Evolutionary conservation across 306 rosid species (phyloP).

Genomic region (Oemleria cerasiformis): DNA sequence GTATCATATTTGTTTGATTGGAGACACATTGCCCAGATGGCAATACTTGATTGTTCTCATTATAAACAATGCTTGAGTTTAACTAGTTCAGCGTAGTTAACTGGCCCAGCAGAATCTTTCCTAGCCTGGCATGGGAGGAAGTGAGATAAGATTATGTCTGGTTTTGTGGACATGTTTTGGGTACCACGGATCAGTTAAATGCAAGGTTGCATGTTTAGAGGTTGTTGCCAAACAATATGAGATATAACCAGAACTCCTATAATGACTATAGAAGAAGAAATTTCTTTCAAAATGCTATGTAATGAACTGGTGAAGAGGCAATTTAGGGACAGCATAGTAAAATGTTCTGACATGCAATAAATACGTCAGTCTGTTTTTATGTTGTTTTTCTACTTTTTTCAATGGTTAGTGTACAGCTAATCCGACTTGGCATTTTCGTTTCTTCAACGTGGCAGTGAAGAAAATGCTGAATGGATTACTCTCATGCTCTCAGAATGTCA

Average conservation of each 20-base stretch:
- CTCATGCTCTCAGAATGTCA: background rate
- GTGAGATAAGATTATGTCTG: background rate
- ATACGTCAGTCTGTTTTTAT: background rate
- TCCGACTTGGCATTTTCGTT: background rate
- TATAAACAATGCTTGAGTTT: background rate
- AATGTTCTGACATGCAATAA: background rate
- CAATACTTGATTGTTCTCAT: background rate
- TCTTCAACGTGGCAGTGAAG: background rate
- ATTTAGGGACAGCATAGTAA: background rate
- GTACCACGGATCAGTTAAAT: background rate
- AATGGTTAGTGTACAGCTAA: background rate
- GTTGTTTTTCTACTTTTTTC: background rate
- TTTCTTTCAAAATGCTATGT: background rate
- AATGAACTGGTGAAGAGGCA: background rate
- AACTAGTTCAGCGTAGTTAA: background rate
- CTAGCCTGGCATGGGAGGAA: background rate
- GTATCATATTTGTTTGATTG: slow-evolving; percentile 12
- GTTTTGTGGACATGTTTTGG: background rate
- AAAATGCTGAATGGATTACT: background rate
- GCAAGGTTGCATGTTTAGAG: background rate
- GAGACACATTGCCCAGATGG: background rate
- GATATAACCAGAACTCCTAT: background rate
- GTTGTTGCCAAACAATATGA: background rate
- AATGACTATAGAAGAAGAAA: background rate
- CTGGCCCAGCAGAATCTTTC: slow-evolving; percentile 5